A percentile compares a stretch with the other conserved stretches of the same genome.
Evolutionary conservation across 257 asterid genomes (phyloP).

Genomic region (Solanum dulcamara): DNA sequence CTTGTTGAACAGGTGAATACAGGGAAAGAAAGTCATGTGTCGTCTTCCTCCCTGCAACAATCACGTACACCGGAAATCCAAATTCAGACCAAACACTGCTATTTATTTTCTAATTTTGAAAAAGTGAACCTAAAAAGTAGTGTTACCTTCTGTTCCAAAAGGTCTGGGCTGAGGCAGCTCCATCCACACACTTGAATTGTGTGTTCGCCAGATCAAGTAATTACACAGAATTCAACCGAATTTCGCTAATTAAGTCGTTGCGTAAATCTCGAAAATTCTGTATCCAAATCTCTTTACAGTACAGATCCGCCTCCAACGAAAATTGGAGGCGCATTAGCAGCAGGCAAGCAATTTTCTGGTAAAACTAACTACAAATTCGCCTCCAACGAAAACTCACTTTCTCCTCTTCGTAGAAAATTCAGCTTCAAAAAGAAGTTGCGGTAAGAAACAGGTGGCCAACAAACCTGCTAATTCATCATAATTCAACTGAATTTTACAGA

Average conservation of each 20-base stretch:
- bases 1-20: slow-evolving; percentile 65
- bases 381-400: not conserved
- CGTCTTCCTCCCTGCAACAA: slow-evolving; percentile 46
- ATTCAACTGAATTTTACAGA: not conserved
- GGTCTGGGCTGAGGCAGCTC: slow-evolving; percentile 6
- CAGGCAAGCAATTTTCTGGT: not conserved
- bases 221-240: not conserved
- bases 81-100: not conserved
- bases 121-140: not conserved
- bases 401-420: not conserved
- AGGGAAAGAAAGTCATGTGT: slow-evolving; percentile 93
- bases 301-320: slow-evolving; percentile 2
- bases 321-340: not conserved
- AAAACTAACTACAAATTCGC: not conserved
- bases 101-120: not conserved
- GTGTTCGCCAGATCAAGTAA: not conserved
- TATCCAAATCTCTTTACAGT: not conserved
- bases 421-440: not conserved
- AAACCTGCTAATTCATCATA: not conserved
- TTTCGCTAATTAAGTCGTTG: not conserved
- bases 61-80: not conserved
- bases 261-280: not conserved
- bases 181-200: not conserved
- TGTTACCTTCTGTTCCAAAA: slow-evolving; percentile 5
- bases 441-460: not conserved